A percentile compares a stretch with the other conserved stretches of the same genome.
phyloP scores from a whole-genome alignment of 108 stramenopile species.

The Cyclotella cryptica region DNA sequence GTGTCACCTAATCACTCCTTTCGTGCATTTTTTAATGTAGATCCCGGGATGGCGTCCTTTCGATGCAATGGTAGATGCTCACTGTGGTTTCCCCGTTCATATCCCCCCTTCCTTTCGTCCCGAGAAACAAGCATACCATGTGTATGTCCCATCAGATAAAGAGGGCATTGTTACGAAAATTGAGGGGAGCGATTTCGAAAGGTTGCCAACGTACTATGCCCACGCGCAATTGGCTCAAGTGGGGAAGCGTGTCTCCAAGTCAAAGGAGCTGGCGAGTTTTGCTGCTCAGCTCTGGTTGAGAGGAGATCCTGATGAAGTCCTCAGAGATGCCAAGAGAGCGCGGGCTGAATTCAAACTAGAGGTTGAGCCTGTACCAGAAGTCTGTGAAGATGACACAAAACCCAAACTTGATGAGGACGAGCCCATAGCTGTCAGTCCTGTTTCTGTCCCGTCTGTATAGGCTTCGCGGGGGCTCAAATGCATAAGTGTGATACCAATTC shows the following conservation, averaged over 20 bases:
- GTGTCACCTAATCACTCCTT: not conserved
- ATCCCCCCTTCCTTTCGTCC: conserved; percentile 59
- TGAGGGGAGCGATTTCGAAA: conserved; percentile 52
- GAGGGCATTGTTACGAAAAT: conserved; percentile 43
- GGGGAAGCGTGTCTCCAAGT: conserved; percentile 39
- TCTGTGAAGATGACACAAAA: not conserved
- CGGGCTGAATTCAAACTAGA: conserved; percentile 50
- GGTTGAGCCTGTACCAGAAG: conserved; percentile 24
- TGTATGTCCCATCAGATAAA: conserved; percentile 57
- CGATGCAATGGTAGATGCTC: conserved; percentile 64
- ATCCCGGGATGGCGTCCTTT: conserved; percentile 59
- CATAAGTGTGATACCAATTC: no score
- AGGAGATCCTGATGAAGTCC: conserved; percentile 48
- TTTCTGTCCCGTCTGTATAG: not conserved
- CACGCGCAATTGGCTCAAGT: conserved; percentile 41
- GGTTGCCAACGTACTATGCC: conserved; percentile 47
- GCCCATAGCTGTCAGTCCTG: not conserved
- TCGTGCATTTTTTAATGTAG: not conserved
- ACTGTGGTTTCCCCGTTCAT: conserved; percentile 60
- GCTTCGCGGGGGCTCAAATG: no score
- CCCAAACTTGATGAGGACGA: not conserved
- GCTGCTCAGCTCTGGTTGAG: conserved; percentile 53
- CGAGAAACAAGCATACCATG: conserved; percentile 41
- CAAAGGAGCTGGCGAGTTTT: conserved; percentile 46
- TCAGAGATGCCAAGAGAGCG: conserved; percentile 46